phyloP scores from a whole-genome alignment of 345 rosid species.

The Aquilaria malaccensis region DNA sequence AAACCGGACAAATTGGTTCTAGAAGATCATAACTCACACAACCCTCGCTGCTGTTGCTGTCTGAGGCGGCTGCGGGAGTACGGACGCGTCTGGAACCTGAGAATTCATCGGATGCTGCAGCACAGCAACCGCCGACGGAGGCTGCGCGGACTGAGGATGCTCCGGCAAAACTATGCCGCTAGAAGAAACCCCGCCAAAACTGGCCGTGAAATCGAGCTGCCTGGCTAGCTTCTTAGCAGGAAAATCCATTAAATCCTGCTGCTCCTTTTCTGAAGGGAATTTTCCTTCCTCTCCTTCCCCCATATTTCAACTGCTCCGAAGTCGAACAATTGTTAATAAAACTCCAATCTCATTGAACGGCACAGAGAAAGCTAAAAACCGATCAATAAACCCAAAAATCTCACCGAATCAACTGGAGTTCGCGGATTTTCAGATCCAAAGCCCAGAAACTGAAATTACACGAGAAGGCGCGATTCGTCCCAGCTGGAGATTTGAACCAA shows the following conservation, averaged over 20 bases:
- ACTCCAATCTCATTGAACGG: conserved; percentile 12
- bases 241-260: conserved; percentile 31
- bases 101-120: conserved; percentile 8
- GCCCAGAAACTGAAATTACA: conserved; percentile 17
- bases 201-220: conserved; percentile 81
- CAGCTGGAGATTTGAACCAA: conserved; percentile 32
- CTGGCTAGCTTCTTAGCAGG: conserved; percentile 67
- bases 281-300: conserved; percentile 63
- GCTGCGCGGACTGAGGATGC: conserved; percentile 35
- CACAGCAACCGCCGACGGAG: conserved; percentile 14
- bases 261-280: conserved; percentile 63
- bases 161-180: conserved; percentile 38
- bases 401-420: conserved; percentile 25
- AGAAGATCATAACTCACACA: conserved; percentile 39
- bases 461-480: conserved; percentile 21
- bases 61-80: conserved; percentile 23
- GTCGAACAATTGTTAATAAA: conserved; percentile 5
- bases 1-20: not conserved
- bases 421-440: conserved; percentile 41
- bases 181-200: conserved; percentile 15
- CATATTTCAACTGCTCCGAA: conserved; percentile 38
- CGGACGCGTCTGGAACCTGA: conserved; percentile 18
- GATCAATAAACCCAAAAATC: conserved; percentile 19
- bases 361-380: conserved; percentile 6
- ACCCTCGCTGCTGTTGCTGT: conserved; percentile 36